These are phyloP conservation scores for Sesbania bispinosa DNA, from an alignment of 306 rosid species.

Conservation along the genomic window DNA sequence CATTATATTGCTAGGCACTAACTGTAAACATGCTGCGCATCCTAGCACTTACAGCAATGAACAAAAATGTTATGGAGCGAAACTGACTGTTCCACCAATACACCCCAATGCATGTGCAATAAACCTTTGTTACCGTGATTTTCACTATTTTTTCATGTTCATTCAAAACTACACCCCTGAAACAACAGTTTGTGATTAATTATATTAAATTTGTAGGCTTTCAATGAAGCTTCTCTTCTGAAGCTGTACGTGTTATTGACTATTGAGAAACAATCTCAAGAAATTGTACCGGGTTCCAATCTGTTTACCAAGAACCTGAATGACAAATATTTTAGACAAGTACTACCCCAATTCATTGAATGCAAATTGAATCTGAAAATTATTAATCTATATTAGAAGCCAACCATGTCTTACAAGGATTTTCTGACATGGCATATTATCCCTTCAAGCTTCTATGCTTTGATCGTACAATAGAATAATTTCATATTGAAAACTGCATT, in stretches of 20 bases:
- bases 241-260: background rate
- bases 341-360: background rate
- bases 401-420: background rate
- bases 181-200: no score
- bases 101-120: background rate
- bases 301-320: background rate
- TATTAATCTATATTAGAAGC: background rate
- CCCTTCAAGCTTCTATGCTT: constrained; percentile 11
- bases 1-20: no score
- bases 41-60: background rate
- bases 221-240: background rate
- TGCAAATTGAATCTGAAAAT: background rate
- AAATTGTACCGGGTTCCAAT: background rate
- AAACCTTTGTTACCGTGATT: background rate
- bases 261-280: background rate
- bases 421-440: background rate
- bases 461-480: background rate
- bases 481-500: constrained; percentile 7
- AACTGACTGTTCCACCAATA: background rate
- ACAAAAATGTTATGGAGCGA: background rate
- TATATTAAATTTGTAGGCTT: background rate
- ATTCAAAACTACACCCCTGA: no score
- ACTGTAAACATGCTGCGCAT: background rate
- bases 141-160: no score
- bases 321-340: background rate